These are phyloP conservation scores for Tricholomella constricta DNA, from an alignment of 768 basidiomycete species.

Conservation along the genomic window DNA sequence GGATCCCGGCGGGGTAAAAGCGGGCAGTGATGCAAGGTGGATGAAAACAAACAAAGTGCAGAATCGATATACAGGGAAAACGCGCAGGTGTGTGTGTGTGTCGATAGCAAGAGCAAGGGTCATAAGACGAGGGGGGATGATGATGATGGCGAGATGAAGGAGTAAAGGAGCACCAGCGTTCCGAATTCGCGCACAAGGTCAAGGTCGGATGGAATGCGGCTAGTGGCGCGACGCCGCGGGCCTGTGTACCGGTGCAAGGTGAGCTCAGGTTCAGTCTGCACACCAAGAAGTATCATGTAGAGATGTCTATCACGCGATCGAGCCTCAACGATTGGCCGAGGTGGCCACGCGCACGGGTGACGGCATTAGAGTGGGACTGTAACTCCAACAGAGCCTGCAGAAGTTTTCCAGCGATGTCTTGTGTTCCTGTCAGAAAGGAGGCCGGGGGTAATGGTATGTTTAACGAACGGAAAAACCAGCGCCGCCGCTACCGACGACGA, in stretches of 20 bases:
- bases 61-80: no score
- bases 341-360: not conserved
- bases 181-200: not conserved
- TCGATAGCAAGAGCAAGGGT: no score
- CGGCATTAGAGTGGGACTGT: conserved; percentile 1
- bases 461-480: not conserved
- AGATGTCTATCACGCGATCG: conserved; percentile 8
- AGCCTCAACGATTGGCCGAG: not conserved
- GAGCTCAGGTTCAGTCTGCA: not conserved
- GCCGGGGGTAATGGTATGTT: no score
- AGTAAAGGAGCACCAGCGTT: no score
- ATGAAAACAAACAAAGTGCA: no score
- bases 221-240: not conserved
- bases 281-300: not conserved
- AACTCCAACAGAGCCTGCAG: not conserved
- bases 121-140: no score
- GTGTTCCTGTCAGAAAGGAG: no score
- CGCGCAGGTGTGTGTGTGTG: no score
- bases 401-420: not conserved
- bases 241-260: not conserved
- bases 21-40: no score
- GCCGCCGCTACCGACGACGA: not conserved
- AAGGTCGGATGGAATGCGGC: not conserved
- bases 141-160: no score
- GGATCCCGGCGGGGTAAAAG: no score